Evolutionary conservation across 768 basidiomycete genomes (phyloP), one percentile per base, ranked within the genome.

Genomic region (button mushroom (Agaricus bisporus)): DNA sequence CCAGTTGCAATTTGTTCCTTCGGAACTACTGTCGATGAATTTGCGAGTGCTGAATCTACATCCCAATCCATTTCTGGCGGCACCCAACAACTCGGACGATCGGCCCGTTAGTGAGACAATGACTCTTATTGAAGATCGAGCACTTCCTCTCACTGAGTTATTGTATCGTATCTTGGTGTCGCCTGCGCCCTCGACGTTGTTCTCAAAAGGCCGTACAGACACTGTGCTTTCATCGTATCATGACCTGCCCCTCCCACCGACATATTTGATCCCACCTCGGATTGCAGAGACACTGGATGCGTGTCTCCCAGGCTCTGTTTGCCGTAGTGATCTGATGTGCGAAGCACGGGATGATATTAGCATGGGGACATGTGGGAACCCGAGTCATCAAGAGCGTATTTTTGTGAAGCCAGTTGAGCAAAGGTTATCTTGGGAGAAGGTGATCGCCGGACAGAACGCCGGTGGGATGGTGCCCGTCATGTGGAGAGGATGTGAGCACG

Each of bases 401-500:
- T 88, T 86, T 51, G 73, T 85, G 5, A 66, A 59, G 20, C 82
- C 77, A 43, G 77, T 75, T 3, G 85, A 86, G 60, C 80, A 85
- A 65, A 70, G 84, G 52, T 78, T 73, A 55, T 80, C 82, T 3
- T 90, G 88, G 88, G 83, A 83, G 61, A 68, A 62, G 6, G 66
- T 54, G 11, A 67, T 86, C 25, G 82, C 78, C 0, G 78, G 80
- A 5, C 70, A 74, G 20, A 63, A 68, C n/a, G 68, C 85, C 0
- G 79, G 81, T 17, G 80, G 74, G 7, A 58, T 61, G 11, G 82
- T 85, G 5, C 83, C 86, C 18, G 56, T 89, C 28, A 65, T 72
- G 48, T 90, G 88, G 86, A 69, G 85, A 26, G 87, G 88, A 0
- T 91, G 88, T 64, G 62, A 68, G n/a, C 59, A 54, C 46, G 81